phyloP scores from a whole-genome alignment of 163 green algal species.

The Volvox carteri region DNA sequence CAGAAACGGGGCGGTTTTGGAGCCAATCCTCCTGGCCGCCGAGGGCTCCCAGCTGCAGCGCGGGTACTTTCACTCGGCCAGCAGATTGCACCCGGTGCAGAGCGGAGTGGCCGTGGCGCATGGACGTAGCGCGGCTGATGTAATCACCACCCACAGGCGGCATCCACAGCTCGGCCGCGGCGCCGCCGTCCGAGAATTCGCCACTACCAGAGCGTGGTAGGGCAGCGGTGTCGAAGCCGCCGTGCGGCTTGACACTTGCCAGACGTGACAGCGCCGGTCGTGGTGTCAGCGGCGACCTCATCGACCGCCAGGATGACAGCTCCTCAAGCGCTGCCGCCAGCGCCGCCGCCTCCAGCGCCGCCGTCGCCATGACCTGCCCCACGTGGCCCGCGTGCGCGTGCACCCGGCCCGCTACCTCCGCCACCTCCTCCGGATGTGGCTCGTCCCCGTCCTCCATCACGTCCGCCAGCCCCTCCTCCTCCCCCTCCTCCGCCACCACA shows the following conservation, averaged over 20 bases:
- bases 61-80: background rate
- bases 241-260: background rate
- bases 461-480: background rate
- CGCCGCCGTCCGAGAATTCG: too few relatives aligned
- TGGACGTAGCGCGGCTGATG: background rate
- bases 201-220: background rate
- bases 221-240: background rate
- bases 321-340: conserved; percentile 42
- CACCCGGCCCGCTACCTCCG: conserved; percentile 30
- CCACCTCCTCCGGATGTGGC: background rate
- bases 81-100: background rate
- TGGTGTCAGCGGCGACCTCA: too few relatives aligned
- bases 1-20: background rate
- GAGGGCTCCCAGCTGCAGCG: background rate
- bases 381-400: conserved; percentile 35
- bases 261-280: background rate
- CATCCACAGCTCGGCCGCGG: too few relatives aligned
- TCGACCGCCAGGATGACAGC: background rate
- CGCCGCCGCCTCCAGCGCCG: conserved; percentile 43
- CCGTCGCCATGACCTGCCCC: conserved; percentile 31
- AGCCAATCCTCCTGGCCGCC: background rate
- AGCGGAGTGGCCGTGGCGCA: background rate
- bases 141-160: too few relatives aligned
- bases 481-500: background rate
- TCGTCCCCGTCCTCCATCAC: background rate